Evolutionary conservation across 768 basidiomycete species (phyloP).

Genomic region (Psilocybe azurescens): DNA sequence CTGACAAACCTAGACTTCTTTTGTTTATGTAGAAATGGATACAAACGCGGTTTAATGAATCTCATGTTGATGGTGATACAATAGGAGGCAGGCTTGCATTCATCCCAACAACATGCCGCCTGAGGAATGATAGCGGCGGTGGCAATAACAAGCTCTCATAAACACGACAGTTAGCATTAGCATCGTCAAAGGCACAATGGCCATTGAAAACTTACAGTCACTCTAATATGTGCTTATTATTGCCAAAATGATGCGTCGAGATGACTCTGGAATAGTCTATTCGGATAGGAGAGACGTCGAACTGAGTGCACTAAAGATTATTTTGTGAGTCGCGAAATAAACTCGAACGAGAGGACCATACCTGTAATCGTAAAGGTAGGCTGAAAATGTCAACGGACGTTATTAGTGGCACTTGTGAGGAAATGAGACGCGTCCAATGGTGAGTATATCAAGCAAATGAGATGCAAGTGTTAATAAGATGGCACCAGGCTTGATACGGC

Average conservation of each 20-base stretch:
- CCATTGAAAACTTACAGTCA: neutral
- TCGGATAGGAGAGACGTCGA: neutral
- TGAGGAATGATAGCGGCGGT: slow-evolving; percentile 1
- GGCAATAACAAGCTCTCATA: neutral
- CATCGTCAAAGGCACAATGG: neutral
- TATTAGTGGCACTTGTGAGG: neutral
- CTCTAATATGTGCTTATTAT: neutral
- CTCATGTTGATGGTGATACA: too few relatives aligned
- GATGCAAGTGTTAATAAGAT: too few relatives aligned
- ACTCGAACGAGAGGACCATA: neutral
- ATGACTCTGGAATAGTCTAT: neutral
- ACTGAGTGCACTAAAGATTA: neutral
- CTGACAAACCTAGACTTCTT: neutral
- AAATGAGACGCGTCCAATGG: too few relatives aligned
- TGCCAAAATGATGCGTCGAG: neutral
- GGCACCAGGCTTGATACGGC: too few relatives aligned
- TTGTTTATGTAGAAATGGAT: neutral
- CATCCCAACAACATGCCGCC: neutral
- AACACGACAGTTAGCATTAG: slow-evolving; percentile 1
- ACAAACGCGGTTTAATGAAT: too few relatives aligned
- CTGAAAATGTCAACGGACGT: neutral
- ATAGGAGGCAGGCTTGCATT: neutral
- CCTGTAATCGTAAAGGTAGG: neutral
- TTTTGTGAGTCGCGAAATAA: neutral
- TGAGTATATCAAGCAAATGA: too few relatives aligned